Evolutionary conservation across 2,329 filamentous ascomycete genomes (phyloP), one percentile per base, ranked within the genome.

Genomic region (Neocatenulostroma microsporum): DNA sequence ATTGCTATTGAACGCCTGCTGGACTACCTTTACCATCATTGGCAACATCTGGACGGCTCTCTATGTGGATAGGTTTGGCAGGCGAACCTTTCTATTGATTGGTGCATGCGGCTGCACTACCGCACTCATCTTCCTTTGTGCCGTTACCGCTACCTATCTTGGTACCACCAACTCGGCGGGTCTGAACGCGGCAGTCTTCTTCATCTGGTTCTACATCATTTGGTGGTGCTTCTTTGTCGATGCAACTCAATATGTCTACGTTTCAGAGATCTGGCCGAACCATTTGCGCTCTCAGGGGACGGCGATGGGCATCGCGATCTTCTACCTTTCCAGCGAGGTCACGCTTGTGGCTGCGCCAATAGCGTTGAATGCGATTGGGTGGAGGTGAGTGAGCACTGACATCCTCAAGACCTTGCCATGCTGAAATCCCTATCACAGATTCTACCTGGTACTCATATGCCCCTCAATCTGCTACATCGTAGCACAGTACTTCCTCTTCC

Each of bases 1-100:
- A 8, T 48, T 69, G 18, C 54, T 69, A 2, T 47, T 67, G 18
- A 61, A 55, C 34, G 62, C 62, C 11, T 37, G 65, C 5, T 68
- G 62, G 61, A 47, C 66, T 20, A 64, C 62, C 21, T 35, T 34
- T n/a, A 23, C 37, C 6, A 30, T 34, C 19, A 13, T 14, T 11
- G 19, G 21, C 7, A 40, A 40, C 26, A 21, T 34, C 10, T 7
- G 24, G 5, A 21, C 23, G 3, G 21, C 26, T 12, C 17, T 40
- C 13, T 26, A 35, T n/a, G 32, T 40, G 11, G 37, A 40, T 21
- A 37, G 32, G n/a, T 30, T 40, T 15, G 18, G 21, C 18, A 17
- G 37, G 15, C 37, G 30, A 9, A 30, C 24, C 11, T 40, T 37
- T 27, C 24, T 40, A 21, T 20, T 29, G 9, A 27, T 40, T 15